Conservation (phyloP, 306 rosid genomes). For the Erythrophleum fordii region DNA sequence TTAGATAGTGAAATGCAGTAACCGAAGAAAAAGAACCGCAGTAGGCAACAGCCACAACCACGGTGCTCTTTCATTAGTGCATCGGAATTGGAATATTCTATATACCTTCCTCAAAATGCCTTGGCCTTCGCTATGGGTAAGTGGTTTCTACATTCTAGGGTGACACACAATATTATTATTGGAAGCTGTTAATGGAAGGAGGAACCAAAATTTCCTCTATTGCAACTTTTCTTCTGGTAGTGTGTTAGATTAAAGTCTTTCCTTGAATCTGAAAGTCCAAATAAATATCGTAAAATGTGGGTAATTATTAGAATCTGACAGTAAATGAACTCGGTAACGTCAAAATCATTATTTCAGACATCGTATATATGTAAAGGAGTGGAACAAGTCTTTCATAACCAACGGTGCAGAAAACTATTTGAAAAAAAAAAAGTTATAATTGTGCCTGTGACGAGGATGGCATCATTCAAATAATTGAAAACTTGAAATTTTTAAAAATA, state of each 20-base stretch:
- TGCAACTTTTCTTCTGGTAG: background rate
- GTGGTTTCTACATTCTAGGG: background rate
- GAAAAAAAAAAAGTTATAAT: background rate
- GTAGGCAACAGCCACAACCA: background rate
- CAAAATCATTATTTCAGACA: background rate
- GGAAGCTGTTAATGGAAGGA: background rate
- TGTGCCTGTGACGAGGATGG: background rate
- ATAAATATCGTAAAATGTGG: background rate
- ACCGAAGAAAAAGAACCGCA: background rate
- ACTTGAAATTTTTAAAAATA: background rate
- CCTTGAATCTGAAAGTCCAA: background rate
- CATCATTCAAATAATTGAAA: background rate
- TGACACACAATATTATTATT: background rate
- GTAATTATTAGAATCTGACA: background rate
- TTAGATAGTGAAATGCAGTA: background rate
- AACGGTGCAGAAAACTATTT: background rate
- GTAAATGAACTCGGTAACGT: background rate
- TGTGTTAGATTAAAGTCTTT: background rate
- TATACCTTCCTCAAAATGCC: background rate
- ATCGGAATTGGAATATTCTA: background rate
- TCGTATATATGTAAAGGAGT: background rate
- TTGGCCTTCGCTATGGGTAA: background rate
- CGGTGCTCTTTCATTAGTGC: background rate
- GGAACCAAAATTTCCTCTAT: background rate
- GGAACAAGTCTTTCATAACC: background rate